Base-by-base conservation (phyloP, 495 filamentous ascomycete species). In the Hypoxylon fuscum region DNA sequence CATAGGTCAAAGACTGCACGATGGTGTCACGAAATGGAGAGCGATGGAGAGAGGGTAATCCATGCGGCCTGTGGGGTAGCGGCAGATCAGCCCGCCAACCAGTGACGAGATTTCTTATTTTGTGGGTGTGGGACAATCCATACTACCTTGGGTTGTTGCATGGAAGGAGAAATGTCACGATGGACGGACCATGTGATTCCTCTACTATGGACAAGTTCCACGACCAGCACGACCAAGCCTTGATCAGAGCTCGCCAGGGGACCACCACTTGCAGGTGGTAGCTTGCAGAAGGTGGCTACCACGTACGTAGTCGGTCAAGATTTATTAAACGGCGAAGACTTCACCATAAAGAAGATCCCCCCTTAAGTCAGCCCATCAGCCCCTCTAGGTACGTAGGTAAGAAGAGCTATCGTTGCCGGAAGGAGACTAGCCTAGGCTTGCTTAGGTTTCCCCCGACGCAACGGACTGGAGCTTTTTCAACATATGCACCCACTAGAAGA, bases 101-200 rank as follows among this genome's bases (percentile, higher is more conserved):
- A 62, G 56, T 23, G n/a, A 22, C 37, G 37, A 14, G 18, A 45
- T 32, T 17, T 25, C 11, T 43, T 18, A 15, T 21, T 55, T 25
- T 45, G 41, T 15, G 29, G 40, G 51, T 14, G 25, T n/a, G 5
- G 40, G 48, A n/a, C n/a, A n/a, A n/a, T n/a, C n/a, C n/a, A n/a
- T n/a, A n/a, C n/a, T n/a, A n/a, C n/a, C n/a, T n/a, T n/a, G n/a
- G n/a, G n/a, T n/a, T n/a, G n/a, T n/a, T 35, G 32, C 11, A 35
- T 2, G 32, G 17, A 40, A 2, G 41, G n/a, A 25, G n/a, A 43
- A 47, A 17, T 53, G 61, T 64, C 55, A 64, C 55, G 43, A 59
- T 55, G 61, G 62, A 65, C 55, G 55, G 46, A 61, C 51, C 62
- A 66, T 66, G 56, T 60, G 56, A 66, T 61, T 61, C 56, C 42